Evolutionary conservation across 2,329 filamentous ascomycete species (phyloP).

Genomic region (Thermoascus crustaceus): DNA sequence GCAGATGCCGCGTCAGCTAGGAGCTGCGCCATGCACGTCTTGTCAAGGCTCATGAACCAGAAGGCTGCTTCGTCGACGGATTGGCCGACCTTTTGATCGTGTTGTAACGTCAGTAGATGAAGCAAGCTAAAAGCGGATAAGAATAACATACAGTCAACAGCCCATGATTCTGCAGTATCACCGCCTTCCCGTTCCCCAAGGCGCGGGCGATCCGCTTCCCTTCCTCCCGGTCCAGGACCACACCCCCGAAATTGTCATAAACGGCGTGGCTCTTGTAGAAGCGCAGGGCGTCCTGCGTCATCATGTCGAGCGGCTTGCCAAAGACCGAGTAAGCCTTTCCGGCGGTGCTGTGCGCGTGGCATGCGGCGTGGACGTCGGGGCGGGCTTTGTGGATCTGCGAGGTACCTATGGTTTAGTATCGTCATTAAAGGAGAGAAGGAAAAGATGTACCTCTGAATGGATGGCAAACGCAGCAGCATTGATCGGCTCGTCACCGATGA

Average conservation of each 20-base stretch:
- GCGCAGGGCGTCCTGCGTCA: slow-evolving; percentile 40
- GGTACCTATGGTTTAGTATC: neutral
- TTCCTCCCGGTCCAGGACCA: slow-evolving; percentile 47
- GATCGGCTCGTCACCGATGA: slow-evolving; percentile 35
- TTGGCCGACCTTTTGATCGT: slow-evolving; percentile 22
- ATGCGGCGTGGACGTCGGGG: slow-evolving; percentile 33
- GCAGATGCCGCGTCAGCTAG: slow-evolving; percentile 8
- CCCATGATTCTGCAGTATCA: slow-evolving; percentile 49
- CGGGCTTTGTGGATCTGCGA: slow-evolving; percentile 7
- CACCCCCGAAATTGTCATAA: slow-evolving; percentile 44
- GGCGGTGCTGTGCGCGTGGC: slow-evolving; percentile 39
- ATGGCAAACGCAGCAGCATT: slow-evolving; percentile 43
- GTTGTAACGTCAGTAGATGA: neutral
- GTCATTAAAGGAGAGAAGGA: slow-evolving; percentile 43
- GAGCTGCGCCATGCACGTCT: slow-evolving; percentile 18
- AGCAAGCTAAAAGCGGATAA: neutral
- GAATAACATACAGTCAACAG: slow-evolving; percentile 38
- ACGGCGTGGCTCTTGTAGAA: slow-evolving; percentile 31
- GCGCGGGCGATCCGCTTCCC: slow-evolving; percentile 42
- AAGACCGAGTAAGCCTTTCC: slow-evolving; percentile 43
- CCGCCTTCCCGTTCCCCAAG: slow-evolving; percentile 45
- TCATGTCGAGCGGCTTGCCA: slow-evolving; percentile 39
- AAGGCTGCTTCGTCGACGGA: slow-evolving; percentile 46
- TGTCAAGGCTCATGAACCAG: slow-evolving; percentile 41
- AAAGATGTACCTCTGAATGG: slow-evolving; percentile 37